These are phyloP conservation scores for Chenopodium suecicum DNA, from an alignment of 148 eudicot genomes.

Conservation along the genomic window DNA sequence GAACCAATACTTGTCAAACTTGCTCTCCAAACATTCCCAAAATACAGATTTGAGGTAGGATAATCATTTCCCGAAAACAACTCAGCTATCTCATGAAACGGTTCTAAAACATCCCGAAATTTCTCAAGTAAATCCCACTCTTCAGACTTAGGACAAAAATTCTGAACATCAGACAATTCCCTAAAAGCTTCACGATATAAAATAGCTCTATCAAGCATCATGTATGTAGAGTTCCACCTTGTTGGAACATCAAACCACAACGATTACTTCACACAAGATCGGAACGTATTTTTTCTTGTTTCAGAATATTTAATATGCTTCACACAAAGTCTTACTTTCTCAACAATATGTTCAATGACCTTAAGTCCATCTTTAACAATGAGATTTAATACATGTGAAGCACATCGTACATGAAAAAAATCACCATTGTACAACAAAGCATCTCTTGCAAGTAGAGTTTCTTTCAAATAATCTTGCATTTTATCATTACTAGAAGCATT, in stretches of 20 bases:
- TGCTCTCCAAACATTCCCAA: not conserved
- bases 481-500: no score
- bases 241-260: no score
- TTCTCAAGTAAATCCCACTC: constrained; percentile 7
- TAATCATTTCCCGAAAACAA: not conserved
- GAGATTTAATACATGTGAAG: constrained; percentile 14
- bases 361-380: constrained; percentile 25
- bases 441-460: no score
- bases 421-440: no score
- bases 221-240: no score
- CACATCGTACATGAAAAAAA: not conserved
- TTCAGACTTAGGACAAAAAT: not conserved
- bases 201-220: constrained; percentile 4
- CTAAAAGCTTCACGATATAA: constrained; percentile 16
- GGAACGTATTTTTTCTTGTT: no score
- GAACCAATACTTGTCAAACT: constrained; percentile 19
- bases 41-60: not conserved
- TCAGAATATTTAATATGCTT: no score
- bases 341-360: not conserved
- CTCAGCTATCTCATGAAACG: not conserved
- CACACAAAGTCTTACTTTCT: no score
- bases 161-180: not conserved
- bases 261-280: no score
- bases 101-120: constrained; percentile 8
- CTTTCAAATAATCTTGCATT: no score